Evolutionary conservation across 1,139 yeast species (phyloP).

Genomic region (Pichia sp.): DNA sequence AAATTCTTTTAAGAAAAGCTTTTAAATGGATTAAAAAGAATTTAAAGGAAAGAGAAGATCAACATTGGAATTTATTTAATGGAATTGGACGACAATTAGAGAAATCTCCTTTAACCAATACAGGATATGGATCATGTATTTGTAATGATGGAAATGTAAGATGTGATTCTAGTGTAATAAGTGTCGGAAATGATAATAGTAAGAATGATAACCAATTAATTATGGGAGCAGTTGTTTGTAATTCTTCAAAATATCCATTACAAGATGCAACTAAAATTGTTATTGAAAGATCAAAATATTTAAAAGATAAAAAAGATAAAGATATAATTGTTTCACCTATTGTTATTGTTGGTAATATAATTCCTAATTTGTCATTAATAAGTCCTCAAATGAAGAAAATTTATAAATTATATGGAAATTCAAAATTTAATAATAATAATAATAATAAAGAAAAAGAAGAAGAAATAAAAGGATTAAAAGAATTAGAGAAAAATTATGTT

Average conservation of each 20-base stretch:
- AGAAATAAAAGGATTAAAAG: too few species aligned
- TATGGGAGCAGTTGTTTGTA: conserved; percentile 16
- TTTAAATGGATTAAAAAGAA: too few species aligned
- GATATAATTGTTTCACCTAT: conserved; percentile 21
- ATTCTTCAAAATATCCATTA: conserved; percentile 19
- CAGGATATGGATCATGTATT: conserved; percentile 46
- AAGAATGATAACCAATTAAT: neutral
- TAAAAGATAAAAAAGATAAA: conserved; percentile 4
- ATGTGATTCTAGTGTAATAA: conserved; percentile 37
- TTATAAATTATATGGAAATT: too few species aligned
- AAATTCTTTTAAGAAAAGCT: too few species aligned
- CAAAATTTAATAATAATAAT: too few species aligned
- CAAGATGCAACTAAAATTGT: conserved; percentile 15
- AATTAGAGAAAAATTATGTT: too few species aligned
- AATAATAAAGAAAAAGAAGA: too few species aligned
- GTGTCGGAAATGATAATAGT: neutral
- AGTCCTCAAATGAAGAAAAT: too few species aligned
- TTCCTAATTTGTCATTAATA: too few species aligned
- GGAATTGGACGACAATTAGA: conserved; percentile 33
- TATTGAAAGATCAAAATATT: conserved; percentile 5
- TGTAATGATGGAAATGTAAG: conserved; percentile 38
- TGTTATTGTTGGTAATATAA: neutral
- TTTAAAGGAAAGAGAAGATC: neutral
- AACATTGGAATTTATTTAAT: neutral
- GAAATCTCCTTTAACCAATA: conserved; percentile 37